phyloP scores from a whole-genome alignment of 106 monocot species.

The Dactylorhiza incarnata region DNA sequence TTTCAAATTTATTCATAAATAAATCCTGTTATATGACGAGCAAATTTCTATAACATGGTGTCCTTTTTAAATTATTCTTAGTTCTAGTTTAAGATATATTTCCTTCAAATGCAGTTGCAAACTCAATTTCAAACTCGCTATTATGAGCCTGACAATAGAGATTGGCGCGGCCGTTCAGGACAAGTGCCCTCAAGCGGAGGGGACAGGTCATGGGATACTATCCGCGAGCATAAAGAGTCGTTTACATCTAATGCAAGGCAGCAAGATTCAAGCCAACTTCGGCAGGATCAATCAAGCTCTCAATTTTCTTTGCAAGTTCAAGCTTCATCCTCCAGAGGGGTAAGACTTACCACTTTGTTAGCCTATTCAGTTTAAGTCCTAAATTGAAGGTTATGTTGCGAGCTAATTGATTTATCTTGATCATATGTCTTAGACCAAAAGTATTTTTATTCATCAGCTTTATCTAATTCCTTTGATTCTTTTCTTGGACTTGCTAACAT shows the following conservation, averaged over 20 bases:
- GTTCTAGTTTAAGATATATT: constrained; percentile 8
- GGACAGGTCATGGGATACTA: constrained; percentile 65
- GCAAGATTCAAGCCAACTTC: constrained; percentile 17
- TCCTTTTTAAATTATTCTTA: not conserved
- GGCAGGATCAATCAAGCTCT: constrained; percentile 21
- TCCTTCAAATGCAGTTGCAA: constrained; percentile 12
- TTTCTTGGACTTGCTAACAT: not conserved
- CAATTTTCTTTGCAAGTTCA: constrained; percentile 31
- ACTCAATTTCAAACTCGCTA: constrained; percentile 45
- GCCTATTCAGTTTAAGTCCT: not conserved
- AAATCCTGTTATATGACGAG: not conserved
- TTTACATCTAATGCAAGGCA: constrained; percentile 17
- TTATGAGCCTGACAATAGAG: constrained; percentile 61
- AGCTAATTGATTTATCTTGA: not conserved
- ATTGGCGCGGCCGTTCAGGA: constrained; percentile 59
- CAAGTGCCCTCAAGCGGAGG: constrained; percentile 33
- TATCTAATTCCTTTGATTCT: not conserved
- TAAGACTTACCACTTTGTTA: constrained; percentile 13
- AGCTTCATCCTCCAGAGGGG: constrained; percentile 31
- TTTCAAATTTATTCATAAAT: not conserved
- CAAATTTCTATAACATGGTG: not conserved
- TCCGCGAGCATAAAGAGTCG: constrained; percentile 45
- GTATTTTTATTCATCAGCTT: not conserved
- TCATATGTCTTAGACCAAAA: not conserved
- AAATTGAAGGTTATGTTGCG: not conserved